Conservation (phyloP, 2,329 filamentous ascomycete species). For the Beauveria varroae region DNA sequence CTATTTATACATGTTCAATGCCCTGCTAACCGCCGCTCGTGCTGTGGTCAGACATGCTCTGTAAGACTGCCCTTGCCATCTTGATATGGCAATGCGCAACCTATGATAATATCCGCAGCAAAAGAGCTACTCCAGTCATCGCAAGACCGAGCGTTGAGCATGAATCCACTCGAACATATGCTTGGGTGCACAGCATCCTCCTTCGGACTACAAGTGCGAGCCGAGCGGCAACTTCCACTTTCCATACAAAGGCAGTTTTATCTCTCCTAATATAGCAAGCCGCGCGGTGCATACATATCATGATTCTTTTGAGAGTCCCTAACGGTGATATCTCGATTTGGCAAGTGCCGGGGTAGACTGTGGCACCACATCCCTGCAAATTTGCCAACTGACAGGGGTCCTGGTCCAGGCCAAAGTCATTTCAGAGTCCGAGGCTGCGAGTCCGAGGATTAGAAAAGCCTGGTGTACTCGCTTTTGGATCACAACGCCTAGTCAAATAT, state of each 20-base stretch:
- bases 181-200: neutral
- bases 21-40: neutral
- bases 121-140: neutral
- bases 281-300: too few relatives aligned
- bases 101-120: neutral
- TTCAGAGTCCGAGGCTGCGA: conserved; percentile 1
- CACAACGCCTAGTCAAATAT: too few relatives aligned
- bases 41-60: neutral
- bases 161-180: neutral
- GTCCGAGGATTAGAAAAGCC: neutral
- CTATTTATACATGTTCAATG: neutral
- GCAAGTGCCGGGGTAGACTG: too few relatives aligned
- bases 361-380: neutral
- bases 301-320: neutral
- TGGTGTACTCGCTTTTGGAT: neutral
- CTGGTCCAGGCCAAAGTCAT: neutral
- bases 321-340: neutral
- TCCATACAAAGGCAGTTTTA: neutral
- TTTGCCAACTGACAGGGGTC: neutral
- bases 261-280: neutral
- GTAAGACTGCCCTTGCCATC: neutral
- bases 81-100: neutral
- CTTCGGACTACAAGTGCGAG: neutral
- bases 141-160: neutral
- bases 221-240: neutral